Evolutionary conservation across 2,329 filamentous ascomycete species (phyloP).

Genomic region (Ascochyta fabae): DNA sequence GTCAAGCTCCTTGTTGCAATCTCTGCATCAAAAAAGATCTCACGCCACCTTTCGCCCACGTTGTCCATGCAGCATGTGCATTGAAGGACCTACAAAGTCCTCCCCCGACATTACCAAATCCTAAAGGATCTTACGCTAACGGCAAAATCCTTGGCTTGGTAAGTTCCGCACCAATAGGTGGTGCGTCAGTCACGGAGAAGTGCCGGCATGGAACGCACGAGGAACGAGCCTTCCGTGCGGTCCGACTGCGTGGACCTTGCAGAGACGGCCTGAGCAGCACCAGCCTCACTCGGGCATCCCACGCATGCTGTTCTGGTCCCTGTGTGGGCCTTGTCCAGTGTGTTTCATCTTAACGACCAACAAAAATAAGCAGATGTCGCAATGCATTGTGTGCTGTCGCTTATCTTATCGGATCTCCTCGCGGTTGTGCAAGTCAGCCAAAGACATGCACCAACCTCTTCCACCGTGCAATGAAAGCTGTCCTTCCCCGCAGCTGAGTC

Average conservation of each 20-base stretch:
- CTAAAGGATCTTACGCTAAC: slow-evolving; percentile 1
- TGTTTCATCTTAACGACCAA: slow-evolving; percentile 1
- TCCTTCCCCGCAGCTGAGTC: slow-evolving; percentile 2
- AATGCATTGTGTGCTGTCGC: slow-evolving; percentile 1
- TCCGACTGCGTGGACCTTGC: slow-evolving; percentile 9
- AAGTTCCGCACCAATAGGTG: slow-evolving; percentile 6
- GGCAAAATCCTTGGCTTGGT: neutral
- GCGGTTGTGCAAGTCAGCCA: slow-evolving; percentile 5
- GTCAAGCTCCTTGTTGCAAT: slow-evolving; percentile 1
- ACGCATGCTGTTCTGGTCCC: neutral
- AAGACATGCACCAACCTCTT: neutral
- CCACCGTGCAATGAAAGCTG: neutral
- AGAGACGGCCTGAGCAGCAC: neutral
- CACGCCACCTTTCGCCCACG: neutral
- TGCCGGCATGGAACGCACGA: neutral
- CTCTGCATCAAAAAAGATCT: neutral
- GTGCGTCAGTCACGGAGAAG: neutral
- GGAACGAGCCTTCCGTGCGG: neutral
- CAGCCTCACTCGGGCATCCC: neutral
- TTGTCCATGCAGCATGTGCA: neutral
- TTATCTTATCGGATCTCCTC: slow-evolving; percentile 14
- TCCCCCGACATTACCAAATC: slow-evolving; percentile 2
- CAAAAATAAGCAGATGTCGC: neutral
- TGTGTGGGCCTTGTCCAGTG: neutral
- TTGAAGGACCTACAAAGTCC: neutral